Evolutionary conservation across 2,329 filamentous ascomycete genomes (phyloP).

Genomic region (Aspergillus sp.): DNA sequence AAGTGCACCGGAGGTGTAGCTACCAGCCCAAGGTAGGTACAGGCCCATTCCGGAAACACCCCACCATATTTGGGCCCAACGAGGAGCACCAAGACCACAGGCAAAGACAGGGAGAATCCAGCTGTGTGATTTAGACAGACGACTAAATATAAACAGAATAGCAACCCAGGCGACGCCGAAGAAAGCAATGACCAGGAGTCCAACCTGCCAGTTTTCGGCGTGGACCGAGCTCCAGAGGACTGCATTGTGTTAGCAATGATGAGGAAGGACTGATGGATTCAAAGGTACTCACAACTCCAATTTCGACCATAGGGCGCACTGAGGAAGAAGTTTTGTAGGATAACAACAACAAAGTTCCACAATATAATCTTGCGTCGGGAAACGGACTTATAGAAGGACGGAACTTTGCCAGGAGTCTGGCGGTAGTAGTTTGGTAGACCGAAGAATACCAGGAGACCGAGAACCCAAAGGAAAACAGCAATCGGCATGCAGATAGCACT

Average conservation of each 20-base stretch:
- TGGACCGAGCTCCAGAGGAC: slow-evolving; percentile 60
- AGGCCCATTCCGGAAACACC: slow-evolving; percentile 59
- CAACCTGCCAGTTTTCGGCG: slow-evolving; percentile 57
- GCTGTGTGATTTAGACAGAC: slow-evolving; percentile 59
- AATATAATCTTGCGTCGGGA: slow-evolving; percentile 63
- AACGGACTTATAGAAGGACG: slow-evolving; percentile 64
- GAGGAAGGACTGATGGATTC: neutral
- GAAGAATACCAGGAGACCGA: slow-evolving; percentile 57
- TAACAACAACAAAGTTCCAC: slow-evolving; percentile 65
- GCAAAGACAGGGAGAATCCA: slow-evolving; percentile 69
- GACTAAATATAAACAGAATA: slow-evolving; percentile 48
- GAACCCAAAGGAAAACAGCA: slow-evolving; percentile 56
- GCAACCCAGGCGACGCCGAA: slow-evolving; percentile 58
- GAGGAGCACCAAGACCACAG: slow-evolving; percentile 63
- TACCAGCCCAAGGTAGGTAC: slow-evolving; percentile 63
- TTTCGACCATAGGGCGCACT: slow-evolving; percentile 66
- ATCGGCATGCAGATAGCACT: slow-evolving; percentile 59
- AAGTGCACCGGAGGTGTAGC: slow-evolving; percentile 54
- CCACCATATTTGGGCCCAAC: slow-evolving; percentile 70
- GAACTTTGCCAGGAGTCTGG: slow-evolving; percentile 62
- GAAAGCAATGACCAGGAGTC: slow-evolving; percentile 50
- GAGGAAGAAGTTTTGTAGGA: slow-evolving; percentile 68
- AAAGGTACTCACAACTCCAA: slow-evolving; percentile 54
- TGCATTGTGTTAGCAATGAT: slow-evolving; percentile 16
- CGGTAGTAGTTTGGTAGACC: slow-evolving; percentile 69